A percentile compares a stretch with the other conserved stretches of the same genome.
Conservation (phyloP, 2,329 filamentous ascomycete genomes). For the Cytospora chrysosperma region DNA sequence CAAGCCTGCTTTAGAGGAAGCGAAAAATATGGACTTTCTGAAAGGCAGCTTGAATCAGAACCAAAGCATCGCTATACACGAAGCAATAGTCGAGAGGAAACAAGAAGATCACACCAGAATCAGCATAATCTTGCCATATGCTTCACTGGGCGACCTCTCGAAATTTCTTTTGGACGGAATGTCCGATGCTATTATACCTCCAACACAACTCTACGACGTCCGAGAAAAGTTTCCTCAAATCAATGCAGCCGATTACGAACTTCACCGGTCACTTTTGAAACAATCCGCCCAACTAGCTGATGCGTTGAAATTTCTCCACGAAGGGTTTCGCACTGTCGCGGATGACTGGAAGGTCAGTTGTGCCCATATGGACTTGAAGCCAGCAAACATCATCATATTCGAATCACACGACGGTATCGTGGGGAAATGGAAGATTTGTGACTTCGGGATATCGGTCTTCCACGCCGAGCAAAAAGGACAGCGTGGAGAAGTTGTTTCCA, state of each 20-base stretch:
- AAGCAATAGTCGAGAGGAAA: slow-evolving; percentile 17
- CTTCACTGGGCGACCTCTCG: slow-evolving; percentile 19
- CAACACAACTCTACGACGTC: slow-evolving; percentile 3
- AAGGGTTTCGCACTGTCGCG: slow-evolving; percentile 7
- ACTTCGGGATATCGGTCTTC: slow-evolving; percentile 25
- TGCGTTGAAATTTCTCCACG: slow-evolving; percentile 22
- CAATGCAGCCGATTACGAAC: not conserved
- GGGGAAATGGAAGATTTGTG: slow-evolving; percentile 21
- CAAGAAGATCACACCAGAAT: slow-evolving; percentile 1
- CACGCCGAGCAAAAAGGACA: not conserved
- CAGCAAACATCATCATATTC: slow-evolving; percentile 21
- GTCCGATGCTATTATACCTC: not conserved
- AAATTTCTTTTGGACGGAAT: slow-evolving; percentile 15
- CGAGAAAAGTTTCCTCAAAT: not conserved
- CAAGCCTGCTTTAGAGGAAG: slow-evolving; percentile 12
- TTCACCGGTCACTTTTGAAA: slow-evolving; percentile 6
- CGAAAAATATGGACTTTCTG: slow-evolving; percentile 18
- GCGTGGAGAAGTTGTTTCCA: not conserved
- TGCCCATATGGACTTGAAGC: slow-evolving; percentile 24
- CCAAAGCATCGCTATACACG: slow-evolving; percentile 16
- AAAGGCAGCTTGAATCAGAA: slow-evolving; percentile 16
- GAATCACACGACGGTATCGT: slow-evolving; percentile 2
- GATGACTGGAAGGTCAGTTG: slow-evolving; percentile 15
- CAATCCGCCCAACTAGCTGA: slow-evolving; percentile 18
- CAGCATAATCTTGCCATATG: slow-evolving; percentile 20